phyloP scores from a whole-genome alignment of 805 yeast genomes.

The Cyberlindnera mycetangii region DNA sequence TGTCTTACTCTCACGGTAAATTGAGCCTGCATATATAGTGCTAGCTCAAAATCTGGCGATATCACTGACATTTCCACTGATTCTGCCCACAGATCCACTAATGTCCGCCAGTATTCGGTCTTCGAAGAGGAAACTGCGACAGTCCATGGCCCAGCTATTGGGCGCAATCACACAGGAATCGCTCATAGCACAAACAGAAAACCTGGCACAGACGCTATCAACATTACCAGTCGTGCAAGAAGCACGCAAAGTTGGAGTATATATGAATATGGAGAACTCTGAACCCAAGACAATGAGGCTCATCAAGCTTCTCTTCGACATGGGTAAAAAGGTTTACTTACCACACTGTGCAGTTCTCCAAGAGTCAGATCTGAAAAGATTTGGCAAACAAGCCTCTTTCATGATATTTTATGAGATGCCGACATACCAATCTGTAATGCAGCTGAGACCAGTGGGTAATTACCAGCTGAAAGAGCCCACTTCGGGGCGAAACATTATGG shows the following conservation, averaged over 20 bases:
- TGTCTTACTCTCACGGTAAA: no score
- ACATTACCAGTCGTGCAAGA: constrained; percentile 34
- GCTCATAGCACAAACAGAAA: constrained; percentile 28
- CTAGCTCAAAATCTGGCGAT: no score
- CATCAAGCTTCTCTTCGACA: constrained; percentile 48
- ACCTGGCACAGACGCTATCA: constrained; percentile 19
- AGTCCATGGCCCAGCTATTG: constrained; percentile 19
- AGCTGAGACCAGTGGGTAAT: constrained; percentile 62
- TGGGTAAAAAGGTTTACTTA: constrained; percentile 51
- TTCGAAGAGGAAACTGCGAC: constrained; percentile 25
- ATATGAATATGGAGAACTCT: constrained; percentile 69
- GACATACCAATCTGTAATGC: constrained; percentile 38
- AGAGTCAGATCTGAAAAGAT: constrained; percentile 28
- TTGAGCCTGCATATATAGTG: no score
- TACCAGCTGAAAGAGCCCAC: constrained; percentile 69
- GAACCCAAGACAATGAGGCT: constrained; percentile 64
- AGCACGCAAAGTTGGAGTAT: constrained; percentile 58
- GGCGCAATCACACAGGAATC: constrained; percentile 18
- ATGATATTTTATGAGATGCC: constrained; percentile 56
- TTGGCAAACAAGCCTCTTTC: constrained; percentile 34
- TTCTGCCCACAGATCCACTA: background rate
- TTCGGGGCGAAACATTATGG: constrained; percentile 29
- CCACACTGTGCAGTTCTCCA: constrained; percentile 45
- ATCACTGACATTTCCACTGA: no score
- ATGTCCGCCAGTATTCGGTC: background rate